Conservation (phyloP, 2,329 filamentous ascomycete species). For the Diaporthe helianthi region DNA sequence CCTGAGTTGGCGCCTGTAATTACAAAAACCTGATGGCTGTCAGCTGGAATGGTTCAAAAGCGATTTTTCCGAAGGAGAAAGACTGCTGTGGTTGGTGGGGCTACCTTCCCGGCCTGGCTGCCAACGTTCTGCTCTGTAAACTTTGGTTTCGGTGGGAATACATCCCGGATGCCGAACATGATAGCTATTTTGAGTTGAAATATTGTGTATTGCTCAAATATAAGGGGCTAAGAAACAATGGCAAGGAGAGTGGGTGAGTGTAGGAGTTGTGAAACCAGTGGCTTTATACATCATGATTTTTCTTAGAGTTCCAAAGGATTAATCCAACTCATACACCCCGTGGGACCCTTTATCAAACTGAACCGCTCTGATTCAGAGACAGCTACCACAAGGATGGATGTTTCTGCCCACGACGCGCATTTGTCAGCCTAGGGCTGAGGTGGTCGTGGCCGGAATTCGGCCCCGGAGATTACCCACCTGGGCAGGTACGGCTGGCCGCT, state of each 20-base stretch:
- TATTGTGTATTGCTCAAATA: background rate
- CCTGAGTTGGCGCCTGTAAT: conserved; percentile 46
- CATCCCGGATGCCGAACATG: conserved; percentile 4
- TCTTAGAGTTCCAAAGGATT: background rate
- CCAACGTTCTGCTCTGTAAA: conserved; percentile 4
- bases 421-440: background rate
- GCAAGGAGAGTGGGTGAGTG: background rate
- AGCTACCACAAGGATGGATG: too few relatives aligned
- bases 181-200: background rate
- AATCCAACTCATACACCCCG: background rate
- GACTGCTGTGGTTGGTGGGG: rapidly evolving
- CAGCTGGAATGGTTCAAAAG: background rate
- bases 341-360: background rate
- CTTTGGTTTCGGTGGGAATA: background rate
- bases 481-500: too few relatives aligned
- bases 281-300: background rate
- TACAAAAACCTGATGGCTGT: conserved; percentile 40
- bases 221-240: background rate
- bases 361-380: too few relatives aligned
- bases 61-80: background rate
- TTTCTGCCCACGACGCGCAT: background rate
- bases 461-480: too few relatives aligned
- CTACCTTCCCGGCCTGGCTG: background rate
- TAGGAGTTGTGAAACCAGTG: background rate
- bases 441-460: background rate